phyloP scores from a whole-genome alignment of 1,284 basidiomycete species.

The Ganoderma resinaceum region DNA sequence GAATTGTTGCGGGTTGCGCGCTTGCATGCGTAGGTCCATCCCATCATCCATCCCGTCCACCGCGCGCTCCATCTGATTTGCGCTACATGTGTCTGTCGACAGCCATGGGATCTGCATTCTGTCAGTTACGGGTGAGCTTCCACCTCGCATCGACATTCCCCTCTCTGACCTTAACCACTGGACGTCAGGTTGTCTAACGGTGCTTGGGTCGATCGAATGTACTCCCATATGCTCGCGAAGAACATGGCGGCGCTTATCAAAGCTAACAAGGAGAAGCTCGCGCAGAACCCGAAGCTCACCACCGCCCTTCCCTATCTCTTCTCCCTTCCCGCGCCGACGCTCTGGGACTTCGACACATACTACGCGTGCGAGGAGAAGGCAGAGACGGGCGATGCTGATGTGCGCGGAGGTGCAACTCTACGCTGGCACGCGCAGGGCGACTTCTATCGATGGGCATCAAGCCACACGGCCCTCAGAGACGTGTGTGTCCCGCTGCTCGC shows the following conservation, averaged over 20 bases:
- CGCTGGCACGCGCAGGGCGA: slow-evolving; percentile 34
- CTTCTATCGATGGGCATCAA: slow-evolving; percentile 2
- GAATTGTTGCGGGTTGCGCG: slow-evolving; percentile 78
- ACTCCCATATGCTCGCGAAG: slow-evolving; percentile 17
- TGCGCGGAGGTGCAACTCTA: not conserved
- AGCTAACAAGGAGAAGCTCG: slow-evolving; percentile 12
- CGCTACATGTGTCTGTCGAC: not conserved
- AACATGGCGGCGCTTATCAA: slow-evolving; percentile 18
- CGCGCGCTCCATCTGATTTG: not conserved
- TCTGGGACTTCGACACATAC: slow-evolving; percentile 66
- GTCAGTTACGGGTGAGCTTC: not conserved
- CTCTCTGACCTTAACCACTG: not conserved
- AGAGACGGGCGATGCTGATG: slow-evolving; percentile 61
- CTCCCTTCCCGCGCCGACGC: slow-evolving; percentile 57
- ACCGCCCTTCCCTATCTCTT: slow-evolving; percentile 52
- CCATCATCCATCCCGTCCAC: not conserved
- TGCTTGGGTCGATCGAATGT: slow-evolving; percentile 20
- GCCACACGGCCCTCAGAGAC: slow-evolving; percentile 47
- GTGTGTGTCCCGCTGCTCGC: slow-evolving; percentile 78
- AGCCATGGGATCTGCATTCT: slow-evolving; percentile 6
- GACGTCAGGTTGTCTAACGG: slow-evolving; percentile 46
- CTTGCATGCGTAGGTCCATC: slow-evolving; percentile 70
- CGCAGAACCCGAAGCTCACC: slow-evolving; percentile 16
- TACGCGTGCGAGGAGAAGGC: slow-evolving; percentile 69
- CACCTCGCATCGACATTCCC: not conserved